phyloP scores from a whole-genome alignment of 495 filamentous ascomycete species.

The Penicillium fimorum region DNA sequence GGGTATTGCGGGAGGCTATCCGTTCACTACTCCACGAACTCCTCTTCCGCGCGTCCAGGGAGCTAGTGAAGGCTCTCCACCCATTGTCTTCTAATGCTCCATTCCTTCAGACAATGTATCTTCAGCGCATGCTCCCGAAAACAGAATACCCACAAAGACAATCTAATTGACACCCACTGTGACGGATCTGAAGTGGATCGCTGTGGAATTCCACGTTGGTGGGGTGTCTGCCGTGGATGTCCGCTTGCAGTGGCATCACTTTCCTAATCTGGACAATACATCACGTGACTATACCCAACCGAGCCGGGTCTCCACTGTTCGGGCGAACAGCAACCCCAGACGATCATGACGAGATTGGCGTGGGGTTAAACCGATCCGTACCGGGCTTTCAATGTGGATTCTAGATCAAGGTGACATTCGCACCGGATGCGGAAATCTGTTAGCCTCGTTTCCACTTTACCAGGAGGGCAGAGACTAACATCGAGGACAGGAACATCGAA shows the following conservation, averaged over 20 bases:
- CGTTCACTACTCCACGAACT: not conserved
- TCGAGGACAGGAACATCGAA: not conserved
- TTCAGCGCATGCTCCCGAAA: not conserved
- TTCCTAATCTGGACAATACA: conserved; percentile 15
- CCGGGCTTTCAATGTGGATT: conserved; percentile 9
- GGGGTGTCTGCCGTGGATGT: not conserved
- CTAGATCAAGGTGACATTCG: conserved; percentile 23
- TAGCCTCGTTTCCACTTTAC: conserved; percentile 14
- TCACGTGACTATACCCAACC: conserved; percentile 19
- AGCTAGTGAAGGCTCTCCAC: not conserved
- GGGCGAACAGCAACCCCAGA: not conserved
- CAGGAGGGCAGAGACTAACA: conserved; percentile 18
- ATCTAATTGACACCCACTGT: not conserved
- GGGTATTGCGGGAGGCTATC: too few species aligned
- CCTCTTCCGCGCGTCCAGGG: not conserved
- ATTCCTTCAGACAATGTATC: not conserved
- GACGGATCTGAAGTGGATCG: not conserved
- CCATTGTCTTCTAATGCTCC: not conserved
- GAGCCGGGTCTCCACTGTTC: not conserved
- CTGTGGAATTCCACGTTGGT: conserved; percentile 15
- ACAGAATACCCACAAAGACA: not conserved
- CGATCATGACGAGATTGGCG: not conserved
- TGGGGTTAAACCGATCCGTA: not conserved
- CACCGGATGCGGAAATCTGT: conserved; percentile 28
- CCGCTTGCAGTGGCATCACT: conserved; percentile 14